Conservation (phyloP, 2,329 filamentous ascomycete genomes). For the Trichoderma sp. region DNA sequence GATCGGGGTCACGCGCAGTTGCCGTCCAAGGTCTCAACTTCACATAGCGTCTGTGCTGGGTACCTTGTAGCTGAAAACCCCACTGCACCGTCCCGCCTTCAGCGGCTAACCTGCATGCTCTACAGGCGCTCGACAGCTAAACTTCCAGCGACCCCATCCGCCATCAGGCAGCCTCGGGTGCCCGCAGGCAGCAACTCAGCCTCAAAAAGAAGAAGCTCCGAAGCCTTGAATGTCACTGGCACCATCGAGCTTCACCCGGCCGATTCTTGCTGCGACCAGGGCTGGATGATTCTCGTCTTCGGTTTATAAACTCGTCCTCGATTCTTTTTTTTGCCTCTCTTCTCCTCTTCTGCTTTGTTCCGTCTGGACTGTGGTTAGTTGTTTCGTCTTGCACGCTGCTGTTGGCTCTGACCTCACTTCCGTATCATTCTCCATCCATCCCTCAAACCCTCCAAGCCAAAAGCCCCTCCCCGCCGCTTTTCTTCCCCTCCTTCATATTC, state of each 20-base stretch:
- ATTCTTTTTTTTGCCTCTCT: neutral
- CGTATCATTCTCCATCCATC: neutral
- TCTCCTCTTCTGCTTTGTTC: neutral
- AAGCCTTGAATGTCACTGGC: neutral
- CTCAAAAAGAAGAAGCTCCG: neutral
- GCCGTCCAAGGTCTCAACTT: neutral
- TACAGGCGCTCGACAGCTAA: neutral
- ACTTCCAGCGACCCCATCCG: constrained; percentile 3
- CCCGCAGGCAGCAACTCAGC: constrained; percentile 28
- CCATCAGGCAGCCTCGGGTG: constrained; percentile 26
- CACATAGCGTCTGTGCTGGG: neutral
- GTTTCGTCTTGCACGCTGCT: constrained; percentile 24
- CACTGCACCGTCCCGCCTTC: neutral
- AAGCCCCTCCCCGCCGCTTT: constrained; percentile 23
- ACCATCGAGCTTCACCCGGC: constrained; percentile 10
- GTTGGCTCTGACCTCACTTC: constrained; percentile 26
- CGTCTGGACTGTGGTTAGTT: constrained; percentile 22
- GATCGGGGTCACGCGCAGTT: constrained; percentile 16
- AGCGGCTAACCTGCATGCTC: neutral
- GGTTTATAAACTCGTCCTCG: neutral
- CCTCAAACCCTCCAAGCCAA: constrained; percentile 5
- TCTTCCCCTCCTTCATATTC: constrained; percentile 14
- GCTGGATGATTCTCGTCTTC: neutral
- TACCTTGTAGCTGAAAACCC: constrained; percentile 1
- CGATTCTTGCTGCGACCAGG: constrained; percentile 2